phyloP scores from a whole-genome alignment of 495 filamentous ascomycete genomes.

The Penicillium odoratum region DNA sequence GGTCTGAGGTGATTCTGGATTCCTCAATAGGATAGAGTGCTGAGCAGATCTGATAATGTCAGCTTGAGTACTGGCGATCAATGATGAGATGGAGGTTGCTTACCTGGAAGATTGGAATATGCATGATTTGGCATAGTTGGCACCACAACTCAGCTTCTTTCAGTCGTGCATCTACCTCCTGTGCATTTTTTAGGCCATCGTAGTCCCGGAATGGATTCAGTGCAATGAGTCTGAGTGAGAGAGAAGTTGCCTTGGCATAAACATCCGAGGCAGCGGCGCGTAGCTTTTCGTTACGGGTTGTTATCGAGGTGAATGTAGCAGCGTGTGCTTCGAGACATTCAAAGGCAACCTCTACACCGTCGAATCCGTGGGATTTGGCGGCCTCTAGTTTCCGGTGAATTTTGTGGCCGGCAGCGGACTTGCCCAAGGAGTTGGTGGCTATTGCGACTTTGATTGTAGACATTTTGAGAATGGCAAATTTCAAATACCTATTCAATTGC shows the following conservation, averaged over 20 bases:
- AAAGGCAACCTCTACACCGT: constrained; percentile 19
- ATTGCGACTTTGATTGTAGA: constrained; percentile 14
- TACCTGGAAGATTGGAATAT: constrained; percentile 19
- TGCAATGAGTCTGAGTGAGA: constrained; percentile 12
- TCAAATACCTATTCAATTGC: too few species aligned
- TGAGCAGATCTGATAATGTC: constrained; percentile 11
- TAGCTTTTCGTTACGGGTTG: constrained; percentile 6
- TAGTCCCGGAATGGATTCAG: constrained; percentile 20
- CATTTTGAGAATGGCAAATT: background rate
- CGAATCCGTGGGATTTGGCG: constrained; percentile 17
- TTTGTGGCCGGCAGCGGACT: constrained; percentile 16
- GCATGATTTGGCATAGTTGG: constrained; percentile 18
- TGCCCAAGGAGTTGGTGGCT: constrained; percentile 19
- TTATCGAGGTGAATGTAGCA: background rate
- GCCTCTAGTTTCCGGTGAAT: constrained; percentile 14
- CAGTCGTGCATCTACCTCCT: constrained; percentile 7
- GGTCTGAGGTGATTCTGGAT: constrained; percentile 10
- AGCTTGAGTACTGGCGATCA: background rate
- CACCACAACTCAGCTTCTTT: constrained; percentile 20
- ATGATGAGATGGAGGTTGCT: background rate
- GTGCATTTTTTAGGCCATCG: constrained; percentile 10
- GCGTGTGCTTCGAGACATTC: constrained; percentile 20
- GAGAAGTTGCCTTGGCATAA: constrained; percentile 1
- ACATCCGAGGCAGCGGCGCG: constrained; percentile 14
- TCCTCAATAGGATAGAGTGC: constrained; percentile 16